Conservation (phyloP, 257 asterid species). For the Rehmannia glutinosa region DNA sequence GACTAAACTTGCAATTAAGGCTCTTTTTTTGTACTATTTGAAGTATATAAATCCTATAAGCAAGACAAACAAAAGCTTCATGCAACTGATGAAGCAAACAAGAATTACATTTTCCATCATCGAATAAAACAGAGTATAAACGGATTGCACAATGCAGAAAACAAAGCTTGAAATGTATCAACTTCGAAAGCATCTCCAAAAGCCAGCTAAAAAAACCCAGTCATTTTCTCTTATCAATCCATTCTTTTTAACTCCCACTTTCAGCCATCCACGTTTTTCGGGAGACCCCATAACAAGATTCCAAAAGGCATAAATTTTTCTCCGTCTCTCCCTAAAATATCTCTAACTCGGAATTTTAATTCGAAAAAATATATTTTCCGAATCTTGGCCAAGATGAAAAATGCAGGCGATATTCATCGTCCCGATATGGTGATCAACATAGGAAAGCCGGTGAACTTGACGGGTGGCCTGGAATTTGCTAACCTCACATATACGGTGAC, state of each 20-base stretch:
- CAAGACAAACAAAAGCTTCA: not conserved
- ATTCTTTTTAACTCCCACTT: too few species aligned
- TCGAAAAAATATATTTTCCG: too few species aligned
- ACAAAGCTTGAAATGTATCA: not conserved
- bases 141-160: not conserved
- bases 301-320: too few species aligned
- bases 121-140: not conserved
- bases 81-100: not conserved
- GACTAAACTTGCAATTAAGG: too few species aligned
- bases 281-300: too few species aligned
- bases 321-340: not conserved
- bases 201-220: too few species aligned
- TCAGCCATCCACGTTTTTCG: too few species aligned
- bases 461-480: slow-evolving; percentile 50
- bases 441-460: slow-evolving; percentile 31
- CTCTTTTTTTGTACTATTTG: too few species aligned
- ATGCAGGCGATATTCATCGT: slow-evolving; percentile 21
- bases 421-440: slow-evolving; percentile 36
- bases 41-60: not conserved
- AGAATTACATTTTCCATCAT: not conserved
- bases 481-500: slow-evolving; percentile 46
- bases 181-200: slow-evolving; percentile 37
- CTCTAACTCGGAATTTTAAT: too few species aligned
- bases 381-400: not conserved
- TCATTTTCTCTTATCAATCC: too few species aligned